These are phyloP conservation scores for Trichoderma orchidacearum DNA, from an alignment of 495 filamentous ascomycete genomes.

Conservation along the genomic window DNA sequence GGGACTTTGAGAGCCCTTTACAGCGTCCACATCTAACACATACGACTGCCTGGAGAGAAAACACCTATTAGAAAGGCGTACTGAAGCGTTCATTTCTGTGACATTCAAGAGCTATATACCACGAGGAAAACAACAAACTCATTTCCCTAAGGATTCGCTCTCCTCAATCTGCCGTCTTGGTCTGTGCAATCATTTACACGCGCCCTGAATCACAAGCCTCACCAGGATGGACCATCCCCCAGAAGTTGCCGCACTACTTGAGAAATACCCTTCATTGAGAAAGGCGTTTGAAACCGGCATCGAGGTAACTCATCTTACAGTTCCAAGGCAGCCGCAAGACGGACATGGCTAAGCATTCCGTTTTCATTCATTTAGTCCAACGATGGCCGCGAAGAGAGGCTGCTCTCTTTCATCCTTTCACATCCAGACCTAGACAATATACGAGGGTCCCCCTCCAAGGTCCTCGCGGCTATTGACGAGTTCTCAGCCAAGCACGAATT, in stretches of 20 bases:
- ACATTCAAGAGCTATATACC: too few species aligned
- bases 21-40: too few species aligned
- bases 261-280: background rate
- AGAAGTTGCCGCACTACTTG: background rate
- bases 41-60: too few species aligned
- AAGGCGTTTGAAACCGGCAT: background rate
- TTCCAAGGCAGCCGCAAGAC: background rate
- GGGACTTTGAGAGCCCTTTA: too few species aligned
- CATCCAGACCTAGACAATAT: constrained; percentile 41
- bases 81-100: too few species aligned
- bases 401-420: constrained; percentile 53
- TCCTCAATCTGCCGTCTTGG: too few species aligned
- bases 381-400: constrained; percentile 59
- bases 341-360: background rate
- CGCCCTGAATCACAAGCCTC: too few species aligned
- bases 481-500: constrained; percentile 50
- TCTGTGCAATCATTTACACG: too few species aligned
- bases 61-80: too few species aligned
- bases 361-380: constrained; percentile 20
- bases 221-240: background rate
- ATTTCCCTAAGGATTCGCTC: too few species aligned
- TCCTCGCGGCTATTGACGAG: constrained; percentile 59
- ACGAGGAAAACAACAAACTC: too few species aligned
- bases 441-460: constrained; percentile 44
- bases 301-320: background rate